phyloP scores from a whole-genome alignment of 768 basidiomycete species.

The Sarcomyxa edulis region DNA sequence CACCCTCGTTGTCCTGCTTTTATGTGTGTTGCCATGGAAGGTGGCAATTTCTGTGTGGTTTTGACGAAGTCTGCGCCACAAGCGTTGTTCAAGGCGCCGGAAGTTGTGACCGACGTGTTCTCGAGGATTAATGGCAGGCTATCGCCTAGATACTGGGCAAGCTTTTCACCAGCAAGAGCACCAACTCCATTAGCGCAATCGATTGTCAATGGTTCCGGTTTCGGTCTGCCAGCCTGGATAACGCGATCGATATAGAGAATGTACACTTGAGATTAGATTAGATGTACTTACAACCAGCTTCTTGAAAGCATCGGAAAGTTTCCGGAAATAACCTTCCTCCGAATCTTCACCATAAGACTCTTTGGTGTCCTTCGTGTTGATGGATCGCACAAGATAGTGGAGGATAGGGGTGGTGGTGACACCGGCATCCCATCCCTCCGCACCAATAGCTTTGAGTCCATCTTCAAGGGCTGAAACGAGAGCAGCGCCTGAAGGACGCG shows the following conservation, averaged over 20 bases:
- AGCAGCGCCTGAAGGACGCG: conserved; percentile 78
- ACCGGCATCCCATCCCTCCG: conserved; percentile 68
- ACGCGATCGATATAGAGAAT: conserved; percentile 6
- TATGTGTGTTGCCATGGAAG: conserved; percentile 59
- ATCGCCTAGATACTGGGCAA: conserved; percentile 55
- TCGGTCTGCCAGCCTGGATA: conserved; percentile 51
- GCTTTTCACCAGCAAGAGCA: conserved; percentile 57
- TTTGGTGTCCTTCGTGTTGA: conserved; percentile 79
- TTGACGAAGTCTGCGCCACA: conserved; percentile 98
- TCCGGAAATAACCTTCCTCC: conserved; percentile 77
- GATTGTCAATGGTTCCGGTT: conserved; percentile 60
- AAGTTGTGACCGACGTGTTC: conserved; percentile 60
- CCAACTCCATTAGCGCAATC: conserved; percentile 99
- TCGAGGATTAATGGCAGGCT: conserved; percentile 60
- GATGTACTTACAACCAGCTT: conserved; percentile 69
- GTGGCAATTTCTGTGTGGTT: conserved; percentile 83
- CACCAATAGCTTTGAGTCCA: conserved; percentile 71
- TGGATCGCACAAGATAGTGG: conserved; percentile 88
- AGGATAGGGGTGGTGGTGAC: conserved; percentile 92
- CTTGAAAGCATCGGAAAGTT: conserved; percentile 79
- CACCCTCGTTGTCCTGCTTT: conserved; percentile 78
- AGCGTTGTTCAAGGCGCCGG: conserved; percentile 73
- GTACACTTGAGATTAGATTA: conserved; percentile 1
- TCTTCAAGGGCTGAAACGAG: conserved; percentile 77
- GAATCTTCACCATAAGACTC: conserved; percentile 80